Evolutionary conservation across 2,329 filamentous ascomycete genomes (phyloP), one percentile per base, ranked within the genome.

Genomic region (Aschersonia sp.): DNA sequence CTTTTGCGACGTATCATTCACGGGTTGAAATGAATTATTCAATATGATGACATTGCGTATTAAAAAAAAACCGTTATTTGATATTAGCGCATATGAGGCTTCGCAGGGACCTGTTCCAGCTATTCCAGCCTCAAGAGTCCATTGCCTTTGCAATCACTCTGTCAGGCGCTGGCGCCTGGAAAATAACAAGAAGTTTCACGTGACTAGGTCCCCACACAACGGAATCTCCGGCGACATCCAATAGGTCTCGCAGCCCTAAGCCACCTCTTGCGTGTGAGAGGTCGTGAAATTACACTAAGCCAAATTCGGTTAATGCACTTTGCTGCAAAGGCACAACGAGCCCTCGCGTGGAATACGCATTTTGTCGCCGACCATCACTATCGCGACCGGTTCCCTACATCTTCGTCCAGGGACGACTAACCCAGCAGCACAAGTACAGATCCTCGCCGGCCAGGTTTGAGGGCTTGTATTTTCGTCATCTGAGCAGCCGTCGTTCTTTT

Each of bases 161-260:
- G 22, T 4, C 22, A 22, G 22, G 22, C 22, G 22, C 22, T 3
- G 22, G 22, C 22, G 22, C 22, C 22, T 22, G 22, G 22, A 22
- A 3, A 22, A 22, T 22, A 22, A 22, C 22, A 22, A 22, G 22
- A 0, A 22, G 2, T 22, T 22, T 22, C 22, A 22, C 22, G 22
- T 22, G 22, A 22, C 22, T 22, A 22, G 22, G 22, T 2, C 22
- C 4, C 22, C 22, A 22, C 22, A 4, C 22, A 22, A 22, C 22
- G 8, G 35, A 37, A 37, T 9, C 35, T 37, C 35, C 40, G 5
- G 63, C 47, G 40, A 46, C 31, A 30, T 32, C 30, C 44, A 50
- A 54, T 68, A 68, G 65, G 65, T 67, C 60, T 68, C 52, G 51
- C 55, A 68, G 57, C 65, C 65, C 65, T 68, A 68, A 67, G 29